Conservation (phyloP, 2,329 filamentous ascomycete genomes). For the Alternaria viburni region DNA sequence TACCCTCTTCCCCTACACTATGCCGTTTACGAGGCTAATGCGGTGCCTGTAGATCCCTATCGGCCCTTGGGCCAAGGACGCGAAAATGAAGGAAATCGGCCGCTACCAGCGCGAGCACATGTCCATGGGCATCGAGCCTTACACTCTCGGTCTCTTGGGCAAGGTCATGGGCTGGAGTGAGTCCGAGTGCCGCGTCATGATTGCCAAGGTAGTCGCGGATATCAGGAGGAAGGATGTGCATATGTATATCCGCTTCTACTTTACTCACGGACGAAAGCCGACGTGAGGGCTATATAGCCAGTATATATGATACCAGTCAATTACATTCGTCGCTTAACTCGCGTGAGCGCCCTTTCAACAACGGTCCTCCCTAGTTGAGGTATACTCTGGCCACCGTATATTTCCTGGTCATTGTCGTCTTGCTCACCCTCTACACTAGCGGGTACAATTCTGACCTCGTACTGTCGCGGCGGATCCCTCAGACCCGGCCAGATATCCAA, state of each 20-base stretch:
- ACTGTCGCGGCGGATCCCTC: slow-evolving; percentile 42
- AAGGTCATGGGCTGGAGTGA: slow-evolving; percentile 46
- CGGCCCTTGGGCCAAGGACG: slow-evolving; percentile 55
- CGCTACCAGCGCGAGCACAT: slow-evolving; percentile 49
- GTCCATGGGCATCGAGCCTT: slow-evolving; percentile 45
- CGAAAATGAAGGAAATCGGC: slow-evolving; percentile 58
- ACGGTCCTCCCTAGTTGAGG: slow-evolving; percentile 44
- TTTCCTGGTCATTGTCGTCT: slow-evolving; percentile 15
- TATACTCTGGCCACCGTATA: slow-evolving; percentile 36
- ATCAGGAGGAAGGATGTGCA: slow-evolving; percentile 38
- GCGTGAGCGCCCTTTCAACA: slow-evolving; percentile 43
- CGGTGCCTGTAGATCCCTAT: slow-evolving; percentile 33
- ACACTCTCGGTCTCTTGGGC: slow-evolving; percentile 44
- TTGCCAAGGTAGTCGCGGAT: slow-evolving; percentile 41
- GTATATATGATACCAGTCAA: slow-evolving; percentile 14
- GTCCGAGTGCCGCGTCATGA: slow-evolving; percentile 42
- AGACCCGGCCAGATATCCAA: slow-evolving; percentile 82
- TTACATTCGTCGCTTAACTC: slow-evolving; percentile 46
- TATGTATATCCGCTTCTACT: slow-evolving; percentile 45
- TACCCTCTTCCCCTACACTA: not conserved
- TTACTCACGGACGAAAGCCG: slow-evolving; percentile 42
- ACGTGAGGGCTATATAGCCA: not conserved
- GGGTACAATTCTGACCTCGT: slow-evolving; percentile 39
- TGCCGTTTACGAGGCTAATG: slow-evolving; percentile 3
- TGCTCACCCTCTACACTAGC: slow-evolving; percentile 22